Percentiles rank a stretch among this genome's conserved stretches.
Evolutionary conservation across 2,329 filamentous ascomycete species (phyloP).

Genomic region (Calonectria fujianensis): DNA sequence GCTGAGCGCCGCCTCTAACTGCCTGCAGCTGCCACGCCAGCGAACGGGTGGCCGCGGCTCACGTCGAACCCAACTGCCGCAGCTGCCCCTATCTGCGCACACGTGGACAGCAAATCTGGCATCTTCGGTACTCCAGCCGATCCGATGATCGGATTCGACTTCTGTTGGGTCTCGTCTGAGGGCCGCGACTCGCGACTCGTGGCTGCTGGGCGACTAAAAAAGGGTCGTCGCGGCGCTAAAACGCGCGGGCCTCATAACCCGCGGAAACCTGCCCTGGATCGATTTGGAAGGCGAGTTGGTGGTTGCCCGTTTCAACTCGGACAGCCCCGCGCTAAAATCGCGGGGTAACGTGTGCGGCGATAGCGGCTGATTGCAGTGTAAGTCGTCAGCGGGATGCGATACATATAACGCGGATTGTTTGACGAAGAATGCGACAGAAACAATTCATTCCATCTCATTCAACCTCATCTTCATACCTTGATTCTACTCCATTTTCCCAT

Average conservation of each 20-base stretch:
- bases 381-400: not conserved
- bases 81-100: not conserved
- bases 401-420: conserved; percentile 33
- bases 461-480: not conserved
- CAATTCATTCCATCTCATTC: conserved; percentile 13
- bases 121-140: conserved; percentile 1
- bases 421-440: not conserved
- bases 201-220: not conserved
- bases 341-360: conserved; percentile 35
- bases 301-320: not conserved
- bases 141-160: conserved; percentile 21
- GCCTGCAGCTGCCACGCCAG: not conserved
- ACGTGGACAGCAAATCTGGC: not conserved
- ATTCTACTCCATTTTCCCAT: not conserved
- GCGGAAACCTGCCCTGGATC: conserved; percentile 52
- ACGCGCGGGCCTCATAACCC: not conserved
- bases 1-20: not conserved
- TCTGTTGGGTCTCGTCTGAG: not conserved
- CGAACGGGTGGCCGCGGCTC: conserved; percentile 27
- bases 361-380: conserved; percentile 1
- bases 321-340: conserved; percentile 35
- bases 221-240: not conserved
- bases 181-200: not conserved
- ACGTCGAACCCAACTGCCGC: not conserved
- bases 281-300: conserved; percentile 21